Base-by-base conservation (phyloP, 768 basidiomycete species). In the Megacollybia marginata region DNA sequence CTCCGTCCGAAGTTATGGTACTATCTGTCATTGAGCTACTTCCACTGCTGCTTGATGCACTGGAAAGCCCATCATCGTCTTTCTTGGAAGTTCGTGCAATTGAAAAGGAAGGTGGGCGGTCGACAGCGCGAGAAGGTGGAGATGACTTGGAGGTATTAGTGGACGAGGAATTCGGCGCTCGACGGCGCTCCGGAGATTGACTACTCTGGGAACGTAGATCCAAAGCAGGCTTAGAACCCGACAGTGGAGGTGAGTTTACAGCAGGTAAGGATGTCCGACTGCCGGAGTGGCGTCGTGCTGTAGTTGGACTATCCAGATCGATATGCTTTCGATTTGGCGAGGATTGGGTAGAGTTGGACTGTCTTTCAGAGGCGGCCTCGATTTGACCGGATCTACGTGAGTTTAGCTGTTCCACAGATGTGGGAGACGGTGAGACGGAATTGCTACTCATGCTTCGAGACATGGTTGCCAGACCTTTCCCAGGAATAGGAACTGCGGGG, bases 1-100 rank as follows among this genome's bases (percentile, higher is more conserved):
- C 88, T 11, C 88, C 89, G 56, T 91, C 89, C 9, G 88, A 90
- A 4, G 84, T 89, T 49, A 91, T 75, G 4, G 90, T 91, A 52
- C 80, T 80, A 61, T 87, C 85, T 3, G 83, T 81, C 59, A 79
- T 56, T 16, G 82, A 83, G 34, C 80, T 82, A 54, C 83, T 80
- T 47, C 78, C 73, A 59, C 78, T 80, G 59, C 81, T 78, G 58
- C 74, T 78, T 8, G 82, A 79, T 52, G 79, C 74, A 54, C 70
- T 74, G 20, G 75, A 73, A 4, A 64, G 51, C 16, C 57, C 52
- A 23, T 63, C 62, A 28, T 68, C 62, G 44, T 71, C 67, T 55
- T 71, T 63, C 52, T 18, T 28, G 23, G 23, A 28, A 28, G 2
- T 28, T 28, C 23, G 23, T 28, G 23, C 23, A 28, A 12, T 11